Base-by-base conservation (phyloP, 768 basidiomycete genomes). In the Russula compacta region DNA sequence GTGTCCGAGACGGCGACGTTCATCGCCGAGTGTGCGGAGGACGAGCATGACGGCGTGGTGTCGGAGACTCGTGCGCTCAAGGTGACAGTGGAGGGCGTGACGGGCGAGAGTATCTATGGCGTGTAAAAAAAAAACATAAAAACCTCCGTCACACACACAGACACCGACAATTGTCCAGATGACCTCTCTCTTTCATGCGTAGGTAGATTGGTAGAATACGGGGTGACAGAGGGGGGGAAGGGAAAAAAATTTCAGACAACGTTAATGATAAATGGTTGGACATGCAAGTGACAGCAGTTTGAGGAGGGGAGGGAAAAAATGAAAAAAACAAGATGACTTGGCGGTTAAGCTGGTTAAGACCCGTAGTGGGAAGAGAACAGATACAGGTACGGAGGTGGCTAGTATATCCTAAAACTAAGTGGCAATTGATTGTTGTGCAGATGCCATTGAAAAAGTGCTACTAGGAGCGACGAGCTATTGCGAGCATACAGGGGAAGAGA, bases 11-110 rank as follows among this genome's bases (percentile, higher is more conserved):
- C 92, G 33, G 78, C 88, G 17, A 86, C 89, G 32, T 93, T 95
- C 74, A 85, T 95, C 56, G 84, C 84, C 4, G 94, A 95, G 71
- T 89, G 85, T 68, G 82, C 83, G 4, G 91, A 93, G 73, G 92
- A 95, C 68, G 93, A 94, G 66, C 86, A 92, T 70, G 89, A 92
- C 64, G 78, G 78, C 60, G 90, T 95, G 15, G 87, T 92, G 4
- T 78, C 76, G 59, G 84, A 84, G 66, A 82, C 86, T 17, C 81
- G 84, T 64, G 78, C 72, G 65, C 75, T 92, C 72, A 91, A 87
- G 71, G 74, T 79, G 72, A 82, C 83, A 4, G 83, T 90, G 50
- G 88, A 91, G 73, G 79, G 74, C 64, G 78, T 86, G 65, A 85
- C 85, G 62, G 89, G 89, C 42, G 64, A 66, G 38, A 55, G 19